A percentile compares a stretch with the other conserved stretches of the same genome.
Evolutionary conservation across 176 grass and related monocot genomes (phyloP).

Genomic region (Oryza meridionalis): DNA sequence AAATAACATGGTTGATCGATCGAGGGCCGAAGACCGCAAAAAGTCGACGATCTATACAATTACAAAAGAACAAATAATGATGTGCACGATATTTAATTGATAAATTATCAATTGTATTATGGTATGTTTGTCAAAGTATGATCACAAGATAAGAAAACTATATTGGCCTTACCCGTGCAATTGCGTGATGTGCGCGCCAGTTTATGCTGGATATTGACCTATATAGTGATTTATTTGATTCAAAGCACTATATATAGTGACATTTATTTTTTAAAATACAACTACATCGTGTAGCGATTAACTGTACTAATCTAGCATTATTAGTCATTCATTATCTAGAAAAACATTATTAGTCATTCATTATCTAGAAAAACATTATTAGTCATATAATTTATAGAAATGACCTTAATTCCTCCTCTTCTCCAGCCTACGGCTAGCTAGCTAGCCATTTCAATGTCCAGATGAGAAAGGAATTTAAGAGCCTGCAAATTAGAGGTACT

Average conservation of each 20-base stretch:
- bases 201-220: background rate
- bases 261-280: background rate
- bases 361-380: background rate
- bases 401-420: slow-evolving; percentile 14
- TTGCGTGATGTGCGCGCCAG: background rate
- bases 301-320: background rate
- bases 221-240: background rate
- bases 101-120: background rate
- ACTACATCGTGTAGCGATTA: background rate
- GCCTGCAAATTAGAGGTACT: slow-evolving; percentile 14
- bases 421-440: background rate
- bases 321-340: background rate
- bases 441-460: background rate
- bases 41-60: background rate
- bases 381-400: background rate
- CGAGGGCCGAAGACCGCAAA: background rate
- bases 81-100: background rate
- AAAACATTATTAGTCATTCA: background rate
- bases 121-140: background rate
- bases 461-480: slow-evolving; percentile 9
- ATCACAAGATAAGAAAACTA: background rate
- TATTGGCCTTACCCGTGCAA: background rate
- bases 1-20: background rate
- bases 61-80: background rate
- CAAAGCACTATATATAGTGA: background rate